Evolutionary conservation across 2,329 filamentous ascomycete species (phyloP), one percentile per base, ranked within the genome.

Genomic region (Ceratocystiopsis brevicomis): DNA sequence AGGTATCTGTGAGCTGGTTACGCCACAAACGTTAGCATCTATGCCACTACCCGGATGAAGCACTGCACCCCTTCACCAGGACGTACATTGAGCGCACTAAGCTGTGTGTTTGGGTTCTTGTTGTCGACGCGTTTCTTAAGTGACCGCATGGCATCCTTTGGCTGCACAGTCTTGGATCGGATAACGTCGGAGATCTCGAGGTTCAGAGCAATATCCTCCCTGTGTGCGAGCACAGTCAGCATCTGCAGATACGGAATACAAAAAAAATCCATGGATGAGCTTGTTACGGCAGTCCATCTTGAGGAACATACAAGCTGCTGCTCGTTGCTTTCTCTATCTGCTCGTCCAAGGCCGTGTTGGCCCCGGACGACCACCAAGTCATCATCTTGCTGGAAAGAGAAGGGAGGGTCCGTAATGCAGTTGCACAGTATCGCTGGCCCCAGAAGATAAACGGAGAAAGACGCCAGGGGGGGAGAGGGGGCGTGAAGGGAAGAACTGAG

Each of bases 131-230:
- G 79, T 58, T 77, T 77, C 66, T 95, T 96, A 55, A 98, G 67
- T 38, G 85, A 88, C 59, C 86, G 83, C 90, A 98, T 98, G 49
- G 90, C 90, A 62, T 98, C 90, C 62, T 88, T 95, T 43, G 90
- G 88, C 60, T 87, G 86, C 41, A 98, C 88, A 16, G 86, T 93
- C 67, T 96, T 96, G 56, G 87, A 96, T 54, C 90, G 77, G 61
- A 98, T 95, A 53, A 93, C 69, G 65, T 98, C 90, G 60, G 88
- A 95, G 54, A 98, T 96, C 63, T 98, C 90, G 56, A 98, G 78
- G 59, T 96, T 96, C 53, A 95, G 75, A 37, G 90, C 81, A 59
- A 98, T 96, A 57, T 98, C 88, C 64, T 98, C 87, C 52, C 85
- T 92, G 54, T 16, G 45, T 39, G 33, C 3, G 25, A 11, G 8